These are phyloP conservation scores for Phytophthora chlamydospora DNA, from an alignment of 352 stramenopile species.

Conservation along the genomic window DNA sequence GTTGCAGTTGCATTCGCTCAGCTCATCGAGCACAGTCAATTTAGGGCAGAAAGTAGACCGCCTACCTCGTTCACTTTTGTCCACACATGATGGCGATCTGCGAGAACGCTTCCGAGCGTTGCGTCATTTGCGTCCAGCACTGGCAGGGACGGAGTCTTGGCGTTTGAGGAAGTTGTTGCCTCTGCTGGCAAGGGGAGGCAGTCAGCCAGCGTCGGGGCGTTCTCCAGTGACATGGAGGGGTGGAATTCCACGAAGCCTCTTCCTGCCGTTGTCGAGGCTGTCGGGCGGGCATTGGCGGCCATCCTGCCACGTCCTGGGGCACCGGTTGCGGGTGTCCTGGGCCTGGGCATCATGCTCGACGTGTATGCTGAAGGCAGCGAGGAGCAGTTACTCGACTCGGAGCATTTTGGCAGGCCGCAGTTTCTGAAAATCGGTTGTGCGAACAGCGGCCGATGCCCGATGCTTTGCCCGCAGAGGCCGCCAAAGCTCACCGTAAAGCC, in stretches of 20 bases:
- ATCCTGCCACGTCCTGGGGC: neutral
- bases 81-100: conserved; percentile 38
- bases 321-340: conserved; percentile 7
- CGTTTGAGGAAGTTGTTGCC: neutral
- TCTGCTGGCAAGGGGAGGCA: conserved; percentile 28
- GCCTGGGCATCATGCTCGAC: conserved; percentile 9
- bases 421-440: too few relatives aligned
- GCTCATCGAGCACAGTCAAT: neutral
- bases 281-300: conserved; percentile 9
- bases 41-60: neutral
- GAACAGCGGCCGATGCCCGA: too few relatives aligned
- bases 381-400: too few relatives aligned
- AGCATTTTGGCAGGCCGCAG: too few relatives aligned
- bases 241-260: conserved; percentile 65
- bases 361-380: neutral
- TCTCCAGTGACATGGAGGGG: conserved; percentile 70
- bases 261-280: conserved; percentile 13
- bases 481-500: neutral
- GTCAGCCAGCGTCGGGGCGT: conserved; percentile 34
- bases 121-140: conserved; percentile 6
- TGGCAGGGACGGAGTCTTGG: neutral
- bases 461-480: too few relatives aligned
- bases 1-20: conserved; percentile 8
- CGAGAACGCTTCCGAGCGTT: conserved; percentile 33
- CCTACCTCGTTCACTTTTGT: conserved; percentile 43